Evolutionary conservation across 495 filamentous ascomycete genomes (phyloP), one percentile per base, ranked within the genome.

Genomic region (Aspergillus heteromorphus): DNA sequence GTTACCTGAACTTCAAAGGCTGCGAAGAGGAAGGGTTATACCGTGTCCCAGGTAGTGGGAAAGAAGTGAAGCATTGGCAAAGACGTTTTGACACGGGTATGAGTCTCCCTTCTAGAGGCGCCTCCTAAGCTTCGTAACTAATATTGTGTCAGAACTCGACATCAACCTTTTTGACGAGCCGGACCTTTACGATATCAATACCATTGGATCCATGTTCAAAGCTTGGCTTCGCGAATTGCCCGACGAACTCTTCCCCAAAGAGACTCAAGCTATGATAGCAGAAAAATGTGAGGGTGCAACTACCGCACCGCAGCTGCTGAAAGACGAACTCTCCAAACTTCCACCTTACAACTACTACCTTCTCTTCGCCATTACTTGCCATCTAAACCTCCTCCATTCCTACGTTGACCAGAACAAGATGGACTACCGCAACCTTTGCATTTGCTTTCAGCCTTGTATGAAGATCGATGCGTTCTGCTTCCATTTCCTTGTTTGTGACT

Each of bases 321-420:
- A 89, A 59, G 90, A 96, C 52, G 91, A 95, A 68, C 85, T 96
- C 2, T 95, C 91, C 3, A 90, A 87, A 54, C 79, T 96, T 13
- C 87, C 91, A 4, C 91, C 91, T 0, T 95, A 88, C 74, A 91
- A 96, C 70, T 96, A 96, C 71, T 95, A 96, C 62, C 87, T 96
- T 27, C 84, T 96, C 42, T 96, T 96, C 69, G 91, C 91, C 57
- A 93, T 95, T 59, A 96, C 91, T 27, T 95, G 91, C 67, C 91
- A 96, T 59, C 82, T 96, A 31, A 91, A 88, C 64, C 80, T 96
- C 4, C 82, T 96, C 13, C 87, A 91, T 55, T 87, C 86, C 0
- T 89, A 92, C 64, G 83, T 85, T 25, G 88, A 89, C 30, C 87
- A 87, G 69, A 96, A 95, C 77, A 92, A 92, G 75, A 96, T 96